Evolutionary conservation across 345 rosid genomes (phyloP).

Genomic region (Arabidopsis arenosa): DNA sequence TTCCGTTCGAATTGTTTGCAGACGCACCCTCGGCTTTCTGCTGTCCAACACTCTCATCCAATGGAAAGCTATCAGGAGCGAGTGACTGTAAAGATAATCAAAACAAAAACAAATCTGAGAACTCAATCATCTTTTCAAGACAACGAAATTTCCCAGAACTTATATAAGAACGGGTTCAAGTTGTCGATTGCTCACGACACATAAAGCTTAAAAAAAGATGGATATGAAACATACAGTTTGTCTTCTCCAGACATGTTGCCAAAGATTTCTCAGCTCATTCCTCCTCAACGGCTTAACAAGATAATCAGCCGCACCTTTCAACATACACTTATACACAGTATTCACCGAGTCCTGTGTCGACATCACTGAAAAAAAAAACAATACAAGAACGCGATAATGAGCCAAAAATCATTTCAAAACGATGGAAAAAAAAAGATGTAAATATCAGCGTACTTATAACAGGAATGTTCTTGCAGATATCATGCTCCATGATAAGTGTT

Average conservation of each 20-base stretch:
- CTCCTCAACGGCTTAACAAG: slow-evolving; percentile 94
- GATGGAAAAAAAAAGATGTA: not conserved
- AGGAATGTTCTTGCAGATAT: slow-evolving; percentile 86
- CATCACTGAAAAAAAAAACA: slow-evolving; percentile 71
- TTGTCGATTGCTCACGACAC: slow-evolving; percentile 3
- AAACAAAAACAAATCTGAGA: slow-evolving; percentile 36
- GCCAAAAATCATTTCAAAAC: not conserved
- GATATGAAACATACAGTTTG: slow-evolving; percentile 62
- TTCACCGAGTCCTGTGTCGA: slow-evolving; percentile 80
- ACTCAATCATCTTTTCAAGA: slow-evolving; percentile 32
- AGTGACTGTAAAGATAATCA: slow-evolving; percentile 50
- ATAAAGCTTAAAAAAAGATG: not conserved
- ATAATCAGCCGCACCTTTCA: slow-evolving; percentile 93
- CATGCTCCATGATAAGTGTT: slow-evolving; percentile 87
- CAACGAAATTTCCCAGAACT: slow-evolving; percentile 45
- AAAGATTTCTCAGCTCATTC: slow-evolving; percentile 87
- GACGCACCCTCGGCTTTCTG: slow-evolving; percentile 72
- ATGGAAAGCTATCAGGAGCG: slow-evolving; percentile 53
- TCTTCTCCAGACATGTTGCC: slow-evolving; percentile 99
- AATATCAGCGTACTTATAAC: slow-evolving; percentile 79
- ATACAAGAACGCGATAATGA: not conserved
- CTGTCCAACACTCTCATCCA: slow-evolving; percentile 73
- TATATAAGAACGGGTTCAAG: slow-evolving; percentile 21
- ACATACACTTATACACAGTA: slow-evolving; percentile 90
- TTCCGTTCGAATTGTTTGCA: slow-evolving; percentile 65